Evolutionary conservation across 176 grass and related monocot species (phyloP), one percentile per base, ranked within the genome.

Genomic region (Triticum urartu): DNA sequence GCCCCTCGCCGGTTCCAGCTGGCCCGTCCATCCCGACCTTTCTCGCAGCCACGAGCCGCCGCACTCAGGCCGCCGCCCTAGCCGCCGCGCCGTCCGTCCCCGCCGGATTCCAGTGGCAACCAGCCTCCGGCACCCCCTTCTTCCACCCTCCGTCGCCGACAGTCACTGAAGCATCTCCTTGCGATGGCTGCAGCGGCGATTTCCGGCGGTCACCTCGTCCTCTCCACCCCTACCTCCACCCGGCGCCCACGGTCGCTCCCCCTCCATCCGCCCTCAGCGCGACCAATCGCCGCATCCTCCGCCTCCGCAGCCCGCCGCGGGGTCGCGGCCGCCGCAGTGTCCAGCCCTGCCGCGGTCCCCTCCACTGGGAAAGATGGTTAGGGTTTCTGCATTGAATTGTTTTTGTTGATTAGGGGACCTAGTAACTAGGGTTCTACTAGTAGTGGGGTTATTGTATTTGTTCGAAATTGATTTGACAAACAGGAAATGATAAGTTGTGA

Each of bases 131-230:
- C 17, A 33, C 54, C 73, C 73, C 73, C 47, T 9, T 33, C 25
- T 54, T 56, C 73, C 73, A 76, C 43, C 24, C 17, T 45, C 45
- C 45, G 8, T 30, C 47, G 73, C 74, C 47, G 20, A 33, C 25
- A 32, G 72, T 5, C 24, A 32, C 39, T 33, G 40, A 45, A 81
- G 39, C 25, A n/a, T 21, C 79, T 62, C 58, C 17, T 30, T 12
- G 62, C 71, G 86, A 88, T 87, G 89, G 71, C 85, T 26, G 69
- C 67, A 70, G 26, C 89, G 70, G 86, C 71, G 70, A 81, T 85
- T 72, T 88, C 78, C 71, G 82, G 86, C 64, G 24, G 52, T 20
- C 71, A 81, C 40, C 86, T 85, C 30, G 40, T 81, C 24, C 77
- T 91, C 22, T 85, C 86, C 70, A 40, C 78, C 69, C 45, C 77